phyloP scores from a whole-genome alignment of 768 basidiomycete species.

The Polyporus arcularius region DNA sequence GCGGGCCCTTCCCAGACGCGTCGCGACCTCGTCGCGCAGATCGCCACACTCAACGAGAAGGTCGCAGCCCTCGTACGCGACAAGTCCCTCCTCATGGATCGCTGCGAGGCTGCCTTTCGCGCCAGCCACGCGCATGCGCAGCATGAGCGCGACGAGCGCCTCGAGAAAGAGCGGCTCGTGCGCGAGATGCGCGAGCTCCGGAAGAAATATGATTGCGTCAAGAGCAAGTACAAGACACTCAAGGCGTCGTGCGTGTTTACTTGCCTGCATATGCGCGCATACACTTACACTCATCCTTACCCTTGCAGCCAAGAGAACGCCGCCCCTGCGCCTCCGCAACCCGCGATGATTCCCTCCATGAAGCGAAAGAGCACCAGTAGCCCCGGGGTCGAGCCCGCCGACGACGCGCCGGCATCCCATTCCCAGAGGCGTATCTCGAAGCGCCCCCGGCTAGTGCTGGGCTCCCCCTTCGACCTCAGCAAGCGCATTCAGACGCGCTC shows the following conservation, averaged over 20 bases:
- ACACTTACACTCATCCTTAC: not conserved
- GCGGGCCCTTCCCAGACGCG: not conserved
- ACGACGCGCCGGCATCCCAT: too few relatives aligned
- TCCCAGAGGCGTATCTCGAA: slow-evolving; percentile 15
- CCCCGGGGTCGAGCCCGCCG: slow-evolving; percentile 16
- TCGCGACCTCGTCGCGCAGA: slow-evolving; percentile 31
- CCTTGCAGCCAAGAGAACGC: slow-evolving; percentile 4
- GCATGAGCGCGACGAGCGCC: slow-evolving; percentile 31
- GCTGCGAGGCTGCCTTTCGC: slow-evolving; percentile 43
- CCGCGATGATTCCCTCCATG: not conserved
- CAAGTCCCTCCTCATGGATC: slow-evolving; percentile 44
- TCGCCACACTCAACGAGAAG: slow-evolving; percentile 39
- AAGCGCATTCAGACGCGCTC: slow-evolving; percentile 14
- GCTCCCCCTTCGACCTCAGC: slow-evolving; percentile 24
- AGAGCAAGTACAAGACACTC: slow-evolving; percentile 22
- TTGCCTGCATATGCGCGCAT: not conserved
- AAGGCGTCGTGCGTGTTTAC: slow-evolving; percentile 17
- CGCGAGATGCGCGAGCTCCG: slow-evolving; percentile 20
- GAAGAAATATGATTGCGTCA: slow-evolving; percentile 21
- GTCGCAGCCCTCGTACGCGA: slow-evolving; percentile 40
- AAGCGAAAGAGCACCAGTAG: slow-evolving; percentile 24
- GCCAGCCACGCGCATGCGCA: slow-evolving; percentile 35
- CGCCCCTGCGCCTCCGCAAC: not conserved
- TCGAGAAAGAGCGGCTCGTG: slow-evolving; percentile 21
- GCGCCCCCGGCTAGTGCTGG: slow-evolving; percentile 22